These are phyloP conservation scores for Dissophora ornata DNA, from an alignment of 192 early-diverging fungal species.

Conservation along the genomic window DNA sequence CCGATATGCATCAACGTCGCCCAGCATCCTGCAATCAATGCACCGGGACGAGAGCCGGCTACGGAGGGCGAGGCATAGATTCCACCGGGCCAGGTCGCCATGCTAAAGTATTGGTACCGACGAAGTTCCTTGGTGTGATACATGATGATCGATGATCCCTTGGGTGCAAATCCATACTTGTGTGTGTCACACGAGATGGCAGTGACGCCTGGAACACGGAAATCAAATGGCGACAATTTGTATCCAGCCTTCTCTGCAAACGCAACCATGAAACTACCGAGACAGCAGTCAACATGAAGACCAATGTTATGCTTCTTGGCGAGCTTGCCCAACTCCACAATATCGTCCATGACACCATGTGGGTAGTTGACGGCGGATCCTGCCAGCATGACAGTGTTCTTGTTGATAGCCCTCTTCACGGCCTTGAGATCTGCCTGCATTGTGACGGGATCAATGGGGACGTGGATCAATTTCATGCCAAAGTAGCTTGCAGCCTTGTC, in stretches of 20 bases:
- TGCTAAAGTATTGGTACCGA: slow-evolving; percentile 92
- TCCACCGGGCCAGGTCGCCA: slow-evolving; percentile 94
- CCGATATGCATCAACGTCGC: slow-evolving; percentile 91
- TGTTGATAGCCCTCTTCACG: slow-evolving; percentile 84
- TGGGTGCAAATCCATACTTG: slow-evolving; percentile 99
- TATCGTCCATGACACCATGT: slow-evolving; percentile 93
- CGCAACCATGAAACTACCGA: slow-evolving; percentile 95
- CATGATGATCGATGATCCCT: slow-evolving; percentile 97
- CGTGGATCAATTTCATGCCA: slow-evolving; percentile 85
- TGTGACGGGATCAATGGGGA: slow-evolving; percentile 84
- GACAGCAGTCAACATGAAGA: slow-evolving; percentile 95
- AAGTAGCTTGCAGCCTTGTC: slow-evolving; percentile 96
- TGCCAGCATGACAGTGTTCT: slow-evolving; percentile 92
- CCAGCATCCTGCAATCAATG: slow-evolving; percentile 97
- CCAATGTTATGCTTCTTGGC: slow-evolving; percentile 87
- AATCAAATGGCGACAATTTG: slow-evolving; percentile 85
- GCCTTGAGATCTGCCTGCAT: slow-evolving; percentile 81
- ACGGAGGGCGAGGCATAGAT: slow-evolving; percentile 95
- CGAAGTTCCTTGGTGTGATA: slow-evolving; percentile 82
- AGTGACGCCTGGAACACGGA: slow-evolving; percentile 91
- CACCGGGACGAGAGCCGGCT: slow-evolving; percentile 91
- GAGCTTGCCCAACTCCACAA: slow-evolving; percentile 78
- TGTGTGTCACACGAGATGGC: slow-evolving; percentile 97
- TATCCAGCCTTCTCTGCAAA: slow-evolving; percentile 95
- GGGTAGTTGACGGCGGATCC: slow-evolving; percentile 95